phyloP scores from a whole-genome alignment of 2,329 filamentous ascomycete species.

The Westerdykella aurantiaca region DNA sequence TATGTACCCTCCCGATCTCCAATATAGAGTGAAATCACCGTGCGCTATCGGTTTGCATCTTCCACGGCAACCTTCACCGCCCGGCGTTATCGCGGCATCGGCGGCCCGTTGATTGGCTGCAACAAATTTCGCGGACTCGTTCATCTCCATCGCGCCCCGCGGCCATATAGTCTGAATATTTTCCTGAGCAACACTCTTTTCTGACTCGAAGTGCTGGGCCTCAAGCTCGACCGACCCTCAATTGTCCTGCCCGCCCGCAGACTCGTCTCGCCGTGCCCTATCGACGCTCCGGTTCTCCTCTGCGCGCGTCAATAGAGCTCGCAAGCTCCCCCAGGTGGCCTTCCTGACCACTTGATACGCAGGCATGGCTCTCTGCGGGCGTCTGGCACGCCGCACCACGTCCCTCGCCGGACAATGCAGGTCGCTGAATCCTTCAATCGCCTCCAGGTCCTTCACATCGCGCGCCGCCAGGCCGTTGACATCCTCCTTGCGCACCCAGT shows the following conservation, averaged over 20 bases:
- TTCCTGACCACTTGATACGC: constrained; percentile 19
- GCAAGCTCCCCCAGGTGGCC: constrained; percentile 25
- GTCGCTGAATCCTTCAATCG: constrained; percentile 22
- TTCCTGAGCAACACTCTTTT: not conserved
- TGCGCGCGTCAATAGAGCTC: constrained; percentile 24
- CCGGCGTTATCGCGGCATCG: not conserved
- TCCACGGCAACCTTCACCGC: not conserved
- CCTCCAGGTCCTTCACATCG: constrained; percentile 29
- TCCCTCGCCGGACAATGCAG: constrained; percentile 30
- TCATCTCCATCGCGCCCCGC: not conserved
- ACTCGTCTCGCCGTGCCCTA: constrained; percentile 11
- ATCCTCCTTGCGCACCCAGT: constrained; percentile 21
- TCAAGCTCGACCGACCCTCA: not conserved
- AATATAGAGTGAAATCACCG: not conserved
- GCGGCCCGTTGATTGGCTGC: not conserved
- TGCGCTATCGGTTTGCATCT: not conserved
- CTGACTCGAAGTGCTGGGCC: not conserved
- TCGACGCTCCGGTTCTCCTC: constrained; percentile 12
- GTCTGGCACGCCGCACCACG: constrained; percentile 39
- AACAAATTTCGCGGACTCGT: not conserved
- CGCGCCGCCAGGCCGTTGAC: constrained; percentile 27
- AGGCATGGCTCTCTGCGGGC: constrained; percentile 38
- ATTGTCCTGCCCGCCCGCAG: constrained; percentile 5
- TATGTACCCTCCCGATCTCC: too few relatives aligned
- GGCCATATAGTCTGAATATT: not conserved